Evolutionary conservation across 371 early-diverging fungal genomes (phyloP).

Genomic region (Mortierella sp.): DNA sequence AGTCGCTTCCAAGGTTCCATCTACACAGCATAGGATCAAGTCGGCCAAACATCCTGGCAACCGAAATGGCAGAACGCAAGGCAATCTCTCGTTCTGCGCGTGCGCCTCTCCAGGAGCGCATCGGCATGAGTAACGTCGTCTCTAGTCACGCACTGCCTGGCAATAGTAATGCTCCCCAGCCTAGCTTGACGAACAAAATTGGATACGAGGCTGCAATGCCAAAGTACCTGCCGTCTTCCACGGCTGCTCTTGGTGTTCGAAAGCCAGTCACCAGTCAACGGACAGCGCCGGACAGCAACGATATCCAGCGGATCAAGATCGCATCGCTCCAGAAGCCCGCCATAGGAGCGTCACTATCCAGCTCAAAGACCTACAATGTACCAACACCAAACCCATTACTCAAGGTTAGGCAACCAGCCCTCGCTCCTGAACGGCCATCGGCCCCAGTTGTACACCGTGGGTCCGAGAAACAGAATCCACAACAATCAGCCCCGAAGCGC

Average conservation of each 20-base stretch:
- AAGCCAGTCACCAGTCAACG: not conserved
- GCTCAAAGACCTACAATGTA: not conserved
- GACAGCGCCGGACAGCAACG: conserved; percentile 7
- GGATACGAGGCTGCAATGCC: conserved; percentile 11
- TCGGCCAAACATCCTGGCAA: not conserved
- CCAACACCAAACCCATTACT: not conserved
- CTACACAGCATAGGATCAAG: not conserved
- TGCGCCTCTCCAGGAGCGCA: conserved; percentile 24
- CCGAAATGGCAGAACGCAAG: conserved; percentile 30
- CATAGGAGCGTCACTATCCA: not conserved
- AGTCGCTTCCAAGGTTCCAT: not conserved
- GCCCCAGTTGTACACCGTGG: not conserved
- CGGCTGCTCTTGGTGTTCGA: not conserved
- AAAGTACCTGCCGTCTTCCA: not conserved
- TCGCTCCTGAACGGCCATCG: not conserved
- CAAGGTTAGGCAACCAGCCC: not conserved
- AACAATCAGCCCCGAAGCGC: not conserved
- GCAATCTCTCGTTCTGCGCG: conserved; percentile 4
- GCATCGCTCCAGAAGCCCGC: conserved; percentile 32
- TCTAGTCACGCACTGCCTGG: not conserved
- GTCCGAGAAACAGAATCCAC: not conserved
- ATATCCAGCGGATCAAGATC: conserved; percentile 8
- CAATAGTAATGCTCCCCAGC: not conserved
- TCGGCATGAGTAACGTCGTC: not conserved
- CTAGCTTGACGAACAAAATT: conserved; percentile 5